Percentiles rank a stretch among this genome's conserved stretches.
These are phyloP conservation scores for Globisporangium acanthophoron DNA, from an alignment of 352 stramenopile genomes.

Conservation along the genomic window DNA sequence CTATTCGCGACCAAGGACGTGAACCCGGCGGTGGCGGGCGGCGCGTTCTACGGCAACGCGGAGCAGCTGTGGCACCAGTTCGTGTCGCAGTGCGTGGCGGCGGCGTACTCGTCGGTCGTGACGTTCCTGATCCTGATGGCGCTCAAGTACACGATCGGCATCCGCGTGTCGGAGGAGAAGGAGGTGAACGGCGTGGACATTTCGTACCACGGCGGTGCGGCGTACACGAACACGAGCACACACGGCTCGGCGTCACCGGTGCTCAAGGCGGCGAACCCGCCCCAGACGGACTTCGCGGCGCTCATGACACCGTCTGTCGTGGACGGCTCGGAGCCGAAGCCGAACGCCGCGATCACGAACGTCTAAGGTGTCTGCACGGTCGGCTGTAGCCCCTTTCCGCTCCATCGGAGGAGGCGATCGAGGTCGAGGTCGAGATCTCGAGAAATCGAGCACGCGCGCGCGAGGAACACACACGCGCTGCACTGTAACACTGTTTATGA, in stretches of 20 bases:
- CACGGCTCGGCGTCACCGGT: constrained; percentile 23
- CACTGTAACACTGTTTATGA: background rate
- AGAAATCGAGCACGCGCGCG: background rate
- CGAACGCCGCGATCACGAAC: constrained; percentile 11
- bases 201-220: constrained; percentile 65
- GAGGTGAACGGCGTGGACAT: constrained; percentile 77
- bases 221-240: constrained; percentile 47
- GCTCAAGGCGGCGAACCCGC: constrained; percentile 30
- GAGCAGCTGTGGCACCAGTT: constrained; percentile 23
- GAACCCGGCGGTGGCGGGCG: constrained; percentile 25
- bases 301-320: constrained; percentile 25
- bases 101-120: constrained; percentile 56
- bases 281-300: constrained; percentile 20
- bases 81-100: constrained; percentile 41
- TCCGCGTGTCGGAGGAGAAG: constrained; percentile 73
- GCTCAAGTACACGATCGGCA: constrained; percentile 62
- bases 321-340: constrained; percentile 3
- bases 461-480: background rate
- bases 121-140: constrained; percentile 68
- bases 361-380: constrained; percentile 4
- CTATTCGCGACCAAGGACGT: constrained; percentile 48
- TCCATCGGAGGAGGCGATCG: background rate
- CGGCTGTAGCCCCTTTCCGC: background rate
- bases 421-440: background rate
- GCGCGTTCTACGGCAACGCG: constrained; percentile 26